Base-by-base conservation (phyloP, 768 basidiomycete genomes). In the Boletellus ananiceps region DNA sequence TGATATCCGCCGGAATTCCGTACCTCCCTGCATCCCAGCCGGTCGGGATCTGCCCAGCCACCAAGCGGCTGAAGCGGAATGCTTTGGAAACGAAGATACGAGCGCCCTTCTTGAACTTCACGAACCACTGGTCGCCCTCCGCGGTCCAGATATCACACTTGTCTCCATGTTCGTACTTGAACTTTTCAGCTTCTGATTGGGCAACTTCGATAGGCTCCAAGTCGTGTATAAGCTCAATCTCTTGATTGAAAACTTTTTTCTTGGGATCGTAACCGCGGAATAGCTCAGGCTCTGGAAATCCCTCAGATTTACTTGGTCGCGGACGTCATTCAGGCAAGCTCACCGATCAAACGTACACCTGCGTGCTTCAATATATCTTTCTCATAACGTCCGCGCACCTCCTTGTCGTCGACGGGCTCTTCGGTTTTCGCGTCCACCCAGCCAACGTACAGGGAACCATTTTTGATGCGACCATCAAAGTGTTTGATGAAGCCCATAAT, bases 401-500 rank as follows among this genome's bases (percentile, higher is more conserved):
- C 96, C 73, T 97, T 97, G 73, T 98, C 96, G 63, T 98, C 95
- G 32, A 99, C 86, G 7, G 96, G 93, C 55, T 98, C 94, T 38
- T 75, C 80, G 13, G 87, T 82, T 77, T 96, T 95, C 63, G 84
- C 83, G 62, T 98, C 95, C 42, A 97, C 93, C 96, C 96, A 99
- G 31, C 96, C 96, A 58, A 99, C 95, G 62, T 97, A 88, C 29
- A 95, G 77, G 29, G 88, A 81, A 38, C 92, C 93, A 58, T 88
- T 83, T 73, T 95, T 93, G 58, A 98, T 79, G 50, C 93, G 93
- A 15, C 96, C 96, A 57, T 99, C 91, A 69, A 97, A 95, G 75
- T 99, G 93, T 69, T 94, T 96, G 80, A 98, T 96, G 72, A 81
- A 83, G 36, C 96, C 95, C 91, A 94, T 98, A 70, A 98, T 85